Evolutionary conservation across 2,329 filamentous ascomycete genomes (phyloP).

Genomic region (Fusarium sp.): DNA sequence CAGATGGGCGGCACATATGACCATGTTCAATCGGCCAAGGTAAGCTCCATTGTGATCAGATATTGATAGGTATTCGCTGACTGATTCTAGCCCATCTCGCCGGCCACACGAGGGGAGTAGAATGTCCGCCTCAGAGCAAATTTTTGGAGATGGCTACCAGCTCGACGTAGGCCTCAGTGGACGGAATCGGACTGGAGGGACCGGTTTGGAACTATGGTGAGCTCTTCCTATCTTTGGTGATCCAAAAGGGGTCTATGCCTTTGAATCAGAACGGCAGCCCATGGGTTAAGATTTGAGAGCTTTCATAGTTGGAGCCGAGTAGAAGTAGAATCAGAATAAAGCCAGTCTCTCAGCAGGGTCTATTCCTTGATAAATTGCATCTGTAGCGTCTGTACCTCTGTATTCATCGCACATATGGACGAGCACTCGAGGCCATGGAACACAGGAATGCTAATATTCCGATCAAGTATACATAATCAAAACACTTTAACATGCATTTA

Average conservation of each 20-base stretch:
- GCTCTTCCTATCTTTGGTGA: conserved; percentile 23
- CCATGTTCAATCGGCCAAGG: conserved; percentile 62
- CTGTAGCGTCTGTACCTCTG: neutral
- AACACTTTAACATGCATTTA: too few species aligned
- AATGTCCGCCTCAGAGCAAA: conserved; percentile 52
- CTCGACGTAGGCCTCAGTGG: conserved; percentile 25
- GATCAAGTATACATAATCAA: too few species aligned
- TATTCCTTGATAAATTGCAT: neutral
- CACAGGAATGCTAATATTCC: too few species aligned
- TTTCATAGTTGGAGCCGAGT: neutral
- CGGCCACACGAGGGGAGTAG: conserved; percentile 62
- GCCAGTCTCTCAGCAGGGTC: neutral
- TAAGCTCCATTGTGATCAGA: conserved; percentile 34
- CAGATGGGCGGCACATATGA: conserved; percentile 66
- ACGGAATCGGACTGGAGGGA: conserved; percentile 25
- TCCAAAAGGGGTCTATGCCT: neutral
- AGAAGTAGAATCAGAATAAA: neutral
- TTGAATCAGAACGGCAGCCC: neutral
- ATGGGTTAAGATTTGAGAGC: neutral
- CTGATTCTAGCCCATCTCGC: conserved; percentile 57
- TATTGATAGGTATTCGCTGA: conserved; percentile 3
- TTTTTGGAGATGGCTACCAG: conserved; percentile 54
- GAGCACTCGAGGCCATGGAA: too few species aligned
- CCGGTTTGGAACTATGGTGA: conserved; percentile 10
- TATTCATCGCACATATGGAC: too few species aligned